These are phyloP conservation scores for Triticum turgidum DNA, from an alignment of 176 grass and related monocot genomes.

Conservation along the genomic window DNA sequence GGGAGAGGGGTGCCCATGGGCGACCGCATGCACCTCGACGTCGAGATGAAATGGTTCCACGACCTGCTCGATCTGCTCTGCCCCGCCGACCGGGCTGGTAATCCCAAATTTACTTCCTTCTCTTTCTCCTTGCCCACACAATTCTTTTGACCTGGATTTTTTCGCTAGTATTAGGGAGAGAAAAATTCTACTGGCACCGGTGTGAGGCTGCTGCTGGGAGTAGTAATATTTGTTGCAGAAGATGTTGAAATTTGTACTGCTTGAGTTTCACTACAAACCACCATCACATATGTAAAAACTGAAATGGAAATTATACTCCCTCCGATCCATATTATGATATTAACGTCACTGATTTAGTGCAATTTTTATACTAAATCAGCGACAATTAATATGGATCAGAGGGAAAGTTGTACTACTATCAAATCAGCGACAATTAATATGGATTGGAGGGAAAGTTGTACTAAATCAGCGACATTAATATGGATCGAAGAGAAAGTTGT, in stretches of 20 bases:
- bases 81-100: conserved; percentile 29
- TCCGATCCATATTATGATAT: too few relatives aligned
- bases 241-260: neutral
- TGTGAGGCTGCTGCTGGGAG: neutral
- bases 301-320: neutral
- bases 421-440: too few relatives aligned
- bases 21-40: conserved; percentile 54
- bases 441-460: too few relatives aligned
- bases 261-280: neutral
- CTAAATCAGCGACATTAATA: too few relatives aligned
- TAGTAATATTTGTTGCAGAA: neutral
- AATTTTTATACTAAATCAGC: too few relatives aligned
- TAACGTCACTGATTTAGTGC: too few relatives aligned
- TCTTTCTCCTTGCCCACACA: neutral
- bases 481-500: too few relatives aligned
- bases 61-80: conserved; percentile 44
- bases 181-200: neutral
- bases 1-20: conserved; percentile 47
- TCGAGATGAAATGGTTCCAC: conserved; percentile 81
- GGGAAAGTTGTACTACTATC: too few relatives aligned
- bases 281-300: neutral
- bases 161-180: neutral
- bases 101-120: neutral
- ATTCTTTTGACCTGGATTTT: neutral
- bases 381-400: too few relatives aligned